Evolutionary conservation across 208 protist species (phyloP).

Genomic region (Endotrypanum monterogeii): DNA sequence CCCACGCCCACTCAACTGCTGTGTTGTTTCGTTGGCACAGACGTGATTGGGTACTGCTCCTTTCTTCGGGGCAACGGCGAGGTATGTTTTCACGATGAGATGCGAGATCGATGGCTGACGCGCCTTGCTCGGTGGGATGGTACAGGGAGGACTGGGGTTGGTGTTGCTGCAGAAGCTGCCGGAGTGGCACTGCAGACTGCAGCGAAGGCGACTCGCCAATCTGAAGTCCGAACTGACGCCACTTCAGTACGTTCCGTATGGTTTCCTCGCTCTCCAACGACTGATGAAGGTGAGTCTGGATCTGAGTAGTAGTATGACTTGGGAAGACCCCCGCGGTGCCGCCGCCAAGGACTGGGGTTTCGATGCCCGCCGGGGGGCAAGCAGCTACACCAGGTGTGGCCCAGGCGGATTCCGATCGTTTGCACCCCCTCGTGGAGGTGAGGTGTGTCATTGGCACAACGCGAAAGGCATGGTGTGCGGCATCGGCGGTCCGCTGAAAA

Average conservation of each 20-base stretch:
- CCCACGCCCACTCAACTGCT: background rate
- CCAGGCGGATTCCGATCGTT: background rate
- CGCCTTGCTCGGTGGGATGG: background rate
- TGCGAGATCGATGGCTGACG: background rate
- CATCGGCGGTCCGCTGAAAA: conserved; percentile 14
- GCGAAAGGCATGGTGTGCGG: conserved; percentile 14
- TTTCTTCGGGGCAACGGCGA: background rate
- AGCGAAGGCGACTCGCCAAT: background rate
- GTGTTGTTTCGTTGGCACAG: background rate
- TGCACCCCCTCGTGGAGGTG: background rate
- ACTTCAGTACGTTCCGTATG: conserved; percentile 22
- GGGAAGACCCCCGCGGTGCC: background rate
- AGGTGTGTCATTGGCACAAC: conserved; percentile 34
- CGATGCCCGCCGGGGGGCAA: background rate
- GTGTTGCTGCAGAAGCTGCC: background rate
- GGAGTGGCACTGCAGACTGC: background rate
- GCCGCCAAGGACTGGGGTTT: background rate
- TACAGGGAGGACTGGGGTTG: background rate
- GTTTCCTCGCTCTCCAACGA: background rate
- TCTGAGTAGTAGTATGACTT: background rate
- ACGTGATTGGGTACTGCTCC: background rate
- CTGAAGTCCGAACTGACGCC: conserved; percentile 32
- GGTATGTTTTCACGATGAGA: background rate
- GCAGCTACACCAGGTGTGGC: background rate
- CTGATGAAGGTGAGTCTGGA: background rate